Evolutionary conservation across 75 land plant species (phyloP).

Genomic region (Selaginella moellendorffii): DNA sequence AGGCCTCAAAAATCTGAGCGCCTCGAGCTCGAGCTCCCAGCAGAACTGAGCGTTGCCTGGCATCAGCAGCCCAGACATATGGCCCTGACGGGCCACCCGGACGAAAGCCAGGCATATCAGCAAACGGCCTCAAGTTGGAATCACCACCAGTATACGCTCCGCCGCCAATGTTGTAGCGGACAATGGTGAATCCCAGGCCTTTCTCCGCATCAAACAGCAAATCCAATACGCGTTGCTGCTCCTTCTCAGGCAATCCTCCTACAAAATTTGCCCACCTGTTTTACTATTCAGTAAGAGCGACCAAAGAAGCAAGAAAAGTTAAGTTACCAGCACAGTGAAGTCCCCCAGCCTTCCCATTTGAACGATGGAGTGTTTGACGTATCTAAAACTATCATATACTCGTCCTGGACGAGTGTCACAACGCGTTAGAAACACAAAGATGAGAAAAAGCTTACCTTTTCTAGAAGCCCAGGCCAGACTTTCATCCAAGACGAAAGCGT

Average conservation of each 20-base stretch:
- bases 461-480: too few species aligned
- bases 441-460: too few species aligned
- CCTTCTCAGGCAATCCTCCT: conserved; percentile 19
- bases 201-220: conserved; percentile 22
- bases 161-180: conserved; percentile 28
- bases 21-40: conserved; percentile 21
- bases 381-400: background rate
- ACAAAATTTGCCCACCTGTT: conserved; percentile 36
- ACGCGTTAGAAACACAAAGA: too few species aligned
- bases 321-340: conserved; percentile 26
- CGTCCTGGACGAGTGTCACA: too few species aligned
- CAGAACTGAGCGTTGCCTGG: conserved; percentile 16
- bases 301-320: background rate
- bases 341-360: conserved; percentile 32
- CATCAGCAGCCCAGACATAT: conserved; percentile 22
- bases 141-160: conserved; percentile 19
- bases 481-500: too few species aligned
- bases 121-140: conserved; percentile 22
- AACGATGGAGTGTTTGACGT: conserved; percentile 1
- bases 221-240: conserved; percentile 15
- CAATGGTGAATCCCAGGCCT: conserved; percentile 24
- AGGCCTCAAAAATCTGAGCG: conserved; percentile 26
- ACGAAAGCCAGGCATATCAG: conserved; percentile 21
- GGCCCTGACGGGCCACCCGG: conserved; percentile 11
- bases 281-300: background rate